Evolutionary conservation across 441 rosid genomes (phyloP).

Genomic region (Dalechampia spathulata): DNA sequence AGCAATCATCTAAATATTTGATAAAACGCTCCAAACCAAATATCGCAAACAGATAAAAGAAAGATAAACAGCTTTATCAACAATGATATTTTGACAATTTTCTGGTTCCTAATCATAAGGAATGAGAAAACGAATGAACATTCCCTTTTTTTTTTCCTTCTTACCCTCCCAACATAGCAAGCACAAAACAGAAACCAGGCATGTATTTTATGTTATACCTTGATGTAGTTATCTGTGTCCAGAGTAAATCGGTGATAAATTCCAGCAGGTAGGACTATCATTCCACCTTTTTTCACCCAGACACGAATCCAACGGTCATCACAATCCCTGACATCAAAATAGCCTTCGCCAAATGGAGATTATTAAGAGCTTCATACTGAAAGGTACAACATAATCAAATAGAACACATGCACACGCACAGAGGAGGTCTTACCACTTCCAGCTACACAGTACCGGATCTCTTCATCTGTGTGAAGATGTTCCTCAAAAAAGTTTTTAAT

Average conservation of each 20-base stretch:
- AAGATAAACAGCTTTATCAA: background rate
- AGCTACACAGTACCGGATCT: slow-evolving; percentile 81
- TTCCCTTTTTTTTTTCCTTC: background rate
- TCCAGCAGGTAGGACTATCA: slow-evolving; percentile 91
- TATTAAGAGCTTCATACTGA: background rate
- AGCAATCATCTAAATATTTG: background rate
- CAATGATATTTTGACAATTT: background rate
- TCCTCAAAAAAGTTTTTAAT: slow-evolving; percentile 79
- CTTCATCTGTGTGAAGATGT: slow-evolving; percentile 92
- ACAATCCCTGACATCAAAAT: slow-evolving; percentile 75
- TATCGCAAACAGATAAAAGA: background rate
- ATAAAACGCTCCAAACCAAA: background rate
- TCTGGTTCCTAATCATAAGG: background rate
- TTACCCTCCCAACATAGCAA: too few species aligned
- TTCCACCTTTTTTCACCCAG: slow-evolving; percentile 82
- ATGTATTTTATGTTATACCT: slow-evolving; percentile 31
- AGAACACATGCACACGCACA: background rate
- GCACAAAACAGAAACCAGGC: background rate
- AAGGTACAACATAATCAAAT: background rate
- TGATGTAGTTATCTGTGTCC: slow-evolving; percentile 75
- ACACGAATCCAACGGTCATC: slow-evolving; percentile 65
- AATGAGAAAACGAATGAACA: background rate
- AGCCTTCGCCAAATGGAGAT: slow-evolving; percentile 41
- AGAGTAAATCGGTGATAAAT: slow-evolving; percentile 90
- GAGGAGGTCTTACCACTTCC: slow-evolving; percentile 80